A percentile compares a stretch with the other conserved stretches of the same genome.
Evolutionary conservation across 164 flowering plant genomes (phyloP).

Genomic region (Chimonanthus salicifolius): DNA sequence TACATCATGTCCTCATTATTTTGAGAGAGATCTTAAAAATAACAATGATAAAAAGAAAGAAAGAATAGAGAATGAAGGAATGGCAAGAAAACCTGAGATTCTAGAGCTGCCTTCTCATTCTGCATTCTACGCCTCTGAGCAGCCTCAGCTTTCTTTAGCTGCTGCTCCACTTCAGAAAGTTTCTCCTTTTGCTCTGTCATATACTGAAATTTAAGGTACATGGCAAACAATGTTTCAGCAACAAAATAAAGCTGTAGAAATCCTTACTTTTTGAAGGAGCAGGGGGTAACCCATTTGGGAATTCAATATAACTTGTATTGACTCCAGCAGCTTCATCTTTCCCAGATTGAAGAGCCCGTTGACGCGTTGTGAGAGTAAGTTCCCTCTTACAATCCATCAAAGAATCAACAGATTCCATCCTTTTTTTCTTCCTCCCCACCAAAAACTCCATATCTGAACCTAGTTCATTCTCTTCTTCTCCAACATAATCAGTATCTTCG

Average conservation of each 20-base stretch:
- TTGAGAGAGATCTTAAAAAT: no score
- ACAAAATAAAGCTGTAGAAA: neutral
- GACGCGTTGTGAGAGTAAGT: conserved; percentile 77
- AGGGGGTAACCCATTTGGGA: conserved; percentile 88
- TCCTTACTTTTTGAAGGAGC: conserved; percentile 81
- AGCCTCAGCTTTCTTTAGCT: conserved; percentile 91
- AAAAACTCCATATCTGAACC: conserved; percentile 50
- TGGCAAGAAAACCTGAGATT: conserved; percentile 64
- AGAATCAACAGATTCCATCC: conserved; percentile 52
- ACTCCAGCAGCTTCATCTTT: conserved; percentile 52
- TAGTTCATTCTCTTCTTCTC: conserved; percentile 41
- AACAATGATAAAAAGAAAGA: neutral
- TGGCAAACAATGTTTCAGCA: neutral
- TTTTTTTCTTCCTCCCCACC: conserved; percentile 41
- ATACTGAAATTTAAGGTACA: neutral
- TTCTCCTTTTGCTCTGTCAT: conserved; percentile 83
- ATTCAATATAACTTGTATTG: conserved; percentile 56
- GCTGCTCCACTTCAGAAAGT: conserved; percentile 88
- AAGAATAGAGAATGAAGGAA: neutral
- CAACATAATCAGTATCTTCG: conserved; percentile 59
- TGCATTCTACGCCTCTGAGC: conserved; percentile 92
- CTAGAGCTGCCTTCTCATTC: conserved; percentile 83
- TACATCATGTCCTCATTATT: neutral
- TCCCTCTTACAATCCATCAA: conserved; percentile 60
- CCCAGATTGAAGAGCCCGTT: conserved; percentile 85